These are phyloP conservation scores for Carex kokanica DNA, from an alignment of 176 grass and related monocot genomes.

Conservation along the genomic window DNA sequence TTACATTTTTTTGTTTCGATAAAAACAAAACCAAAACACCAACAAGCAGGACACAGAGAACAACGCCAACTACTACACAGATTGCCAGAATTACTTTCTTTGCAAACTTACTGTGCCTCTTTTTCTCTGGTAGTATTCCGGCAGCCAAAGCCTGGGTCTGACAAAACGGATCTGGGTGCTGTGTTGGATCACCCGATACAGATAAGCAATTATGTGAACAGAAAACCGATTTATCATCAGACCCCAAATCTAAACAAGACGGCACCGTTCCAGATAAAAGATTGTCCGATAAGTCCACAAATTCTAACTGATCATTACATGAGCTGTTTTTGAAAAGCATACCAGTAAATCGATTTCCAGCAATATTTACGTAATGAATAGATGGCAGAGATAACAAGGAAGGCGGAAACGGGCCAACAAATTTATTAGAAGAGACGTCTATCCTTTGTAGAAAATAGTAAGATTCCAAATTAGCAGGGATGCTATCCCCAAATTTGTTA, in stretches of 20 bases:
- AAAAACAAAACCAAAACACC: slow-evolving; percentile 38
- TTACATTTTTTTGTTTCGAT: slow-evolving; percentile 39
- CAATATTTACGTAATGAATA: slow-evolving; percentile 57
- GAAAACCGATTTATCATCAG: slow-evolving; percentile 35
- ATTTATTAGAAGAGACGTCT: slow-evolving; percentile 76
- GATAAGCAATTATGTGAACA: slow-evolving; percentile 63
- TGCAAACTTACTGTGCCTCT: slow-evolving; percentile 17
- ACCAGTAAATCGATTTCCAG: slow-evolving; percentile 80
- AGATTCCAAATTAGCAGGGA: slow-evolving; percentile 39
- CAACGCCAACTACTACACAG: slow-evolving; percentile 37
- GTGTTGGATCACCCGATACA: slow-evolving; percentile 29
- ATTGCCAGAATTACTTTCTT: slow-evolving; percentile 22
- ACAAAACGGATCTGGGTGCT: slow-evolving; percentile 67
- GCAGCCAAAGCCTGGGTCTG: slow-evolving; percentile 89
- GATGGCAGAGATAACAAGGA: slow-evolving; percentile 69
- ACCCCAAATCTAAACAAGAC: slow-evolving; percentile 42
- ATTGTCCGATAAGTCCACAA: slow-evolving; percentile 74
- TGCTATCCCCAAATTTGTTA: slow-evolving; percentile 58
- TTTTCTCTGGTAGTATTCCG: slow-evolving; percentile 53
- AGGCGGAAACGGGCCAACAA: slow-evolving; percentile 63
- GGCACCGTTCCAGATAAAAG: slow-evolving; percentile 69
- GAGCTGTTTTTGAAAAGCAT: slow-evolving; percentile 55
- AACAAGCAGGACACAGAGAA: slow-evolving; percentile 32
- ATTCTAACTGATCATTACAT: slow-evolving; percentile 63
- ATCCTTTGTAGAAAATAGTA: slow-evolving; percentile 65